Conservation (phyloP, 148 eudicot genomes). For the Agrostemma githago region DNA sequence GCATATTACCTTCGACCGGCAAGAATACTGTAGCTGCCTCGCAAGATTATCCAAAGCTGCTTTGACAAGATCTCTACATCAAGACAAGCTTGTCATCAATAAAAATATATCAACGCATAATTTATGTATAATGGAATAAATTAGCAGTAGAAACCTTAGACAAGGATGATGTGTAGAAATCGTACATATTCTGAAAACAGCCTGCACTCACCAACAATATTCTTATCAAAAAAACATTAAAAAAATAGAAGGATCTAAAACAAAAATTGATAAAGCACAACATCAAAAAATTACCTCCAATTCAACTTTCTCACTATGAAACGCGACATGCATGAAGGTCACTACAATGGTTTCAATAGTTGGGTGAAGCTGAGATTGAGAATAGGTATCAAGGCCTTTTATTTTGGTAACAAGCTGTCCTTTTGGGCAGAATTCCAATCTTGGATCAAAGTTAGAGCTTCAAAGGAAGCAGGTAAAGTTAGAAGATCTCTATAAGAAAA, state of each 20-base stretch:
- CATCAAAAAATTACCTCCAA: constrained; percentile 56
- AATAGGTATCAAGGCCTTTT: constrained; percentile 59
- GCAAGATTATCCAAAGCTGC: constrained; percentile 72
- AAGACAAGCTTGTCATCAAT: constrained; percentile 3
- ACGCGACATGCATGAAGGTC: constrained; percentile 81
- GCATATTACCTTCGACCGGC: constrained; percentile 63
- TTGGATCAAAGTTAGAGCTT: constrained; percentile 79
- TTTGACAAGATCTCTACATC: constrained; percentile 70
- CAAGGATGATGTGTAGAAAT: constrained; percentile 71
- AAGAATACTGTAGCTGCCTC: constrained; percentile 47
- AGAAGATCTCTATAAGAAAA: not conserved
- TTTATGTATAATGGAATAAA: constrained; percentile 9
- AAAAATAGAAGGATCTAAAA: not conserved
- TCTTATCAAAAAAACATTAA: not conserved
- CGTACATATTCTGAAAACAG: constrained; percentile 75
- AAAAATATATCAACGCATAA: constrained; percentile 2
- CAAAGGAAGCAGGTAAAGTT: constrained; percentile 14
- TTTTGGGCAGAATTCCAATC: constrained; percentile 57
- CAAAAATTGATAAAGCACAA: not conserved
- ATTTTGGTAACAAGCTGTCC: constrained; percentile 54
- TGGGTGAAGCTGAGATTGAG: constrained; percentile 54
- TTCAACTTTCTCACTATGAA: constrained; percentile 79
- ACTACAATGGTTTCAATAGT: constrained; percentile 64
- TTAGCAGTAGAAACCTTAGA: constrained; percentile 50
- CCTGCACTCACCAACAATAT: constrained; percentile 47